Conservation (phyloP, 2,329 filamentous ascomycete species). For the Monosporascus sp. region DNA sequence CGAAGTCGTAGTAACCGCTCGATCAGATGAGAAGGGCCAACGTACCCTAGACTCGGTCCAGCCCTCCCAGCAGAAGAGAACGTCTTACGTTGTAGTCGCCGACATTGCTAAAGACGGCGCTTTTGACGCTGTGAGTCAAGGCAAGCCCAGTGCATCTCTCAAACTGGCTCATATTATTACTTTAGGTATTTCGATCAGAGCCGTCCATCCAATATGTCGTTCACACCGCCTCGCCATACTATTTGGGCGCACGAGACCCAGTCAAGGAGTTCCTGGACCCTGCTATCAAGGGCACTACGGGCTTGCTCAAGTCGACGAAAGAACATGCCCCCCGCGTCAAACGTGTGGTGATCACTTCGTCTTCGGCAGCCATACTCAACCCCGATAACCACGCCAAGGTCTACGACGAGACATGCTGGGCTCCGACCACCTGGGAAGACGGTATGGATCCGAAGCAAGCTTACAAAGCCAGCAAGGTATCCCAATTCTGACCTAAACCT, state of each 20-base stretch:
- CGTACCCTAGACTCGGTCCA: slow-evolving; percentile 36
- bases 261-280: slow-evolving; percentile 47
- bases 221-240: slow-evolving; percentile 71
- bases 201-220: slow-evolving; percentile 66
- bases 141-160: background rate
- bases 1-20: slow-evolving; percentile 41
- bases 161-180: background rate
- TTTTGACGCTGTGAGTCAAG: slow-evolving; percentile 51
- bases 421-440: slow-evolving; percentile 31
- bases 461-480: slow-evolving; percentile 41
- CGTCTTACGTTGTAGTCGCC: slow-evolving; percentile 54
- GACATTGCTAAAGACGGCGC: slow-evolving; percentile 67
- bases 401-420: slow-evolving; percentile 37
- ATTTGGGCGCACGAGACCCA: slow-evolving; percentile 54
- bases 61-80: slow-evolving; percentile 34
- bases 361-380: slow-evolving; percentile 39
- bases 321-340: slow-evolving; percentile 47
- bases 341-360: slow-evolving; percentile 53
- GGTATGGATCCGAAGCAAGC: slow-evolving; percentile 25
- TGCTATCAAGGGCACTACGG: slow-evolving; percentile 47
- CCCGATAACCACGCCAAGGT: slow-evolving; percentile 29
- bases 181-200: slow-evolving; percentile 32
- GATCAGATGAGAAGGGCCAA: slow-evolving; percentile 42
- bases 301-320: slow-evolving; percentile 44
- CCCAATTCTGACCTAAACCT: background rate